These are phyloP conservation scores for Wickerhamomyces ciferrii DNA, from an alignment of 805 yeast genomes.

Conservation along the genomic window DNA sequence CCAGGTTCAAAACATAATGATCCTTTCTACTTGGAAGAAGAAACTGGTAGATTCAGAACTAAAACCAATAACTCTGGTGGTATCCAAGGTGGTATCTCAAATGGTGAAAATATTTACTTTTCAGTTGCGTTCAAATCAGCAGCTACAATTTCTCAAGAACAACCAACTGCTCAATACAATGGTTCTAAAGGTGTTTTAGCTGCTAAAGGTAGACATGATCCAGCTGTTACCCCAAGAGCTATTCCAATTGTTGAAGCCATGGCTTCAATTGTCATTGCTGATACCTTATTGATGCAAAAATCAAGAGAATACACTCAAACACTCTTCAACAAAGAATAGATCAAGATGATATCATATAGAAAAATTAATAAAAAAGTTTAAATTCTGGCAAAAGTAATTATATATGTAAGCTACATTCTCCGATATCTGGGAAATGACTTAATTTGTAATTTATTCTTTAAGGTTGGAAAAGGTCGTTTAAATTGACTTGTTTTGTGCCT, in stretches of 20 bases:
- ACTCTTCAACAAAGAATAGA: background rate
- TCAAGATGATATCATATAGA: background rate
- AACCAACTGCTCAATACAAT: slow-evolving; percentile 80
- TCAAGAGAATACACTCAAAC: slow-evolving; percentile 48
- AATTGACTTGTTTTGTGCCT: background rate
- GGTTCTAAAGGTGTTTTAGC: slow-evolving; percentile 86
- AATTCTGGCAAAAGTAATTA: no score
- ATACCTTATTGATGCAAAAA: slow-evolving; percentile 78
- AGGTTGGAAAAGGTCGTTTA: no score
- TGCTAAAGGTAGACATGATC: slow-evolving; percentile 98
- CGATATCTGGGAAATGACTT: background rate
- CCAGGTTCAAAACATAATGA: slow-evolving; percentile 96
- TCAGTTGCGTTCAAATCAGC: slow-evolving; percentile 97
- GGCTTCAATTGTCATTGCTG: slow-evolving; percentile 94
- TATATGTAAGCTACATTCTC: background rate
- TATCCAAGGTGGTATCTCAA: slow-evolving; percentile 95
- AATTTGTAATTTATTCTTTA: no score
- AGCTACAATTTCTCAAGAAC: slow-evolving; percentile 94
- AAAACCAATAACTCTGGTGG: slow-evolving; percentile 93
- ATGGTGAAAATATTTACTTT: slow-evolving; percentile 93
- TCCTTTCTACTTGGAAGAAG: slow-evolving; percentile 62
- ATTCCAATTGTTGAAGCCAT: slow-evolving; percentile 97
- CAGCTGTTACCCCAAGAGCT: slow-evolving; percentile 97
- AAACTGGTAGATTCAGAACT: slow-evolving; percentile 67
- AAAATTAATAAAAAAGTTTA: no score